These are phyloP conservation scores for Taphrina pruni DNA, from an alignment of 1,139 yeast genomes.

Conservation along the genomic window DNA sequence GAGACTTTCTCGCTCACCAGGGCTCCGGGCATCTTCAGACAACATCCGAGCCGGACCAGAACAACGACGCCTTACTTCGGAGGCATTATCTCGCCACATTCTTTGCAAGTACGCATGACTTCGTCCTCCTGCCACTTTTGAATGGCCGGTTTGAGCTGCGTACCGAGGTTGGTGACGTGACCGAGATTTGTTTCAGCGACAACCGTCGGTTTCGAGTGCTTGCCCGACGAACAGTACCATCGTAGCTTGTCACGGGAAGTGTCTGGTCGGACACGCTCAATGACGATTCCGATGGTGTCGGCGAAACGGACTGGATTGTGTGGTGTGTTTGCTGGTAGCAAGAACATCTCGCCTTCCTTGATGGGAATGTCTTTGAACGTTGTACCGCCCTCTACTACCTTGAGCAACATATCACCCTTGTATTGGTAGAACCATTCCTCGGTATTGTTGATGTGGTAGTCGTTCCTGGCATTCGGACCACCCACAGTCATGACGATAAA, in stretches of 20 bases:
- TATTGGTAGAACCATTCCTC: constrained; percentile 67
- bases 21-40: not conserved
- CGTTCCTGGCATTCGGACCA: constrained; percentile 93
- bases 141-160: constrained; percentile 87
- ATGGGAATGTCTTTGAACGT: constrained; percentile 75
- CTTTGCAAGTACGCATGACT: constrained; percentile 70
- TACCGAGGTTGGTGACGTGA: constrained; percentile 80
- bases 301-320: constrained; percentile 89
- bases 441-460: constrained; percentile 89
- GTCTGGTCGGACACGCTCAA: constrained; percentile 89
- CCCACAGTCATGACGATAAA: constrained; percentile 93
- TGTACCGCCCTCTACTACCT: constrained; percentile 75
- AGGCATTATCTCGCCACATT: constrained; percentile 67
- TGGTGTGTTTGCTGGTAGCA: constrained; percentile 83
- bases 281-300: constrained; percentile 85
- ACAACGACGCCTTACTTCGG: constrained; percentile 36
- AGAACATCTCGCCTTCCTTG: constrained; percentile 83
- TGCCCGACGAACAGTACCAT: constrained; percentile 83
- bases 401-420: constrained; percentile 66
- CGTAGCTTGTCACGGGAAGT: constrained; percentile 70
- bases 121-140: constrained; percentile 68
- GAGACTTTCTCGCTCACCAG: not conserved
- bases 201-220: constrained; percentile 49
- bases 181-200: constrained; percentile 73
- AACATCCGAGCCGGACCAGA: not conserved